phyloP scores from a whole-genome alignment of 371 early-diverging fungal species.

The Fennellomyces sp. region DNA sequence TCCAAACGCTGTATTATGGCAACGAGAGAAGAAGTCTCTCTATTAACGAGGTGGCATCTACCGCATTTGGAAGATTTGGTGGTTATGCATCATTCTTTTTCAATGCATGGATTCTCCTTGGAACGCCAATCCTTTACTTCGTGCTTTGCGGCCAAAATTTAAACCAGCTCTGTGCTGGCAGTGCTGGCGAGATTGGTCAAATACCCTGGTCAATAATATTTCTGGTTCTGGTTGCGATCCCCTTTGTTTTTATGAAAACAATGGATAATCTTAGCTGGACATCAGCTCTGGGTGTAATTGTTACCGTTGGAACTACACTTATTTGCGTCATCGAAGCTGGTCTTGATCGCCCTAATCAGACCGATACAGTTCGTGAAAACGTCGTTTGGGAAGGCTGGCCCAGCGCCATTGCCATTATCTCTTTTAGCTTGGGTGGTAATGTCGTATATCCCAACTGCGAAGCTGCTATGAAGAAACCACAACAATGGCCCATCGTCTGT shows the following conservation, averaged over 20 bases:
- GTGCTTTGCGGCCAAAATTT: slow-evolving; percentile 57
- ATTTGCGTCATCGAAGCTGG: slow-evolving; percentile 42
- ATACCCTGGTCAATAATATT: slow-evolving; percentile 69
- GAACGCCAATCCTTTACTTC: slow-evolving; percentile 57
- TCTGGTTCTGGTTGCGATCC: slow-evolving; percentile 50
- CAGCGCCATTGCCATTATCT: slow-evolving; percentile 63
- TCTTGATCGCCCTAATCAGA: slow-evolving; percentile 21
- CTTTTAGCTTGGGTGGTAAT: slow-evolving; percentile 82
- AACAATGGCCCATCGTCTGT: slow-evolving; percentile 72
- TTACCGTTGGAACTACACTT: slow-evolving; percentile 46
- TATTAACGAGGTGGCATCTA: slow-evolving; percentile 37
- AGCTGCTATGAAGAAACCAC: slow-evolving; percentile 77
- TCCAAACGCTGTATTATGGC: slow-evolving; percentile 12
- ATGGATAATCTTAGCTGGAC: slow-evolving; percentile 64
- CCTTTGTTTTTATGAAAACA: slow-evolving; percentile 58
- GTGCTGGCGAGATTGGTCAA: slow-evolving; percentile 35
- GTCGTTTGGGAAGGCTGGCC: slow-evolving; percentile 58
- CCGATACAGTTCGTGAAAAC: slow-evolving; percentile 29
- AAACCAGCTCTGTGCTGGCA: slow-evolving; percentile 33
- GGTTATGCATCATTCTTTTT: slow-evolving; percentile 54
- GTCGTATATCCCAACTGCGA: slow-evolving; percentile 84
- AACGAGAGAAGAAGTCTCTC: slow-evolving; percentile 52
- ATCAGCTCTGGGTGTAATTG: slow-evolving; percentile 59
- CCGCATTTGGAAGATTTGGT: slow-evolving; percentile 36
- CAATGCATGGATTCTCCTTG: slow-evolving; percentile 59